Percentiles rank a stretch among this genome's conserved stretches.
Conservation (phyloP, 108 stramenopile genomes). For the Conticribra weissflogii region DNA sequence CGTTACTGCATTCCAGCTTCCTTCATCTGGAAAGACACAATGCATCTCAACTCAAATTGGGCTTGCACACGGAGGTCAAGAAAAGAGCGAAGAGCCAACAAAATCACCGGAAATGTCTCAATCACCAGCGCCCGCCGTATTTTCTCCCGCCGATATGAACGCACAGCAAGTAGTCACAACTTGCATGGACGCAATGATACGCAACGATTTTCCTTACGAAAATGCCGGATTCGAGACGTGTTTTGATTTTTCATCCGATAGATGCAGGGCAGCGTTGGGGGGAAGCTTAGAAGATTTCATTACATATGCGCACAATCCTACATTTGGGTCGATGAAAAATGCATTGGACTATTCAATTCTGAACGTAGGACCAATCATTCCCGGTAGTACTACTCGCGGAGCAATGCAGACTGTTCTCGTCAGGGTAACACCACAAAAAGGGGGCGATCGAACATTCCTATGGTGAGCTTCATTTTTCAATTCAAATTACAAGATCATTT, state of each 20-base stretch:
- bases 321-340: constrained; percentile 71
- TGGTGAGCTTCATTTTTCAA: constrained; percentile 18
- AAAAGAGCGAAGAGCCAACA: neutral
- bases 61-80: too few species aligned
- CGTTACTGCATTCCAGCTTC: too few species aligned
- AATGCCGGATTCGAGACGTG: constrained; percentile 70
- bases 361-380: constrained; percentile 63
- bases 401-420: constrained; percentile 78
- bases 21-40: too few species aligned
- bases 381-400: constrained; percentile 63
- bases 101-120: too few species aligned
- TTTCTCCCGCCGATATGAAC: constrained; percentile 12
- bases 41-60: too few species aligned
- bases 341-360: constrained; percentile 51
- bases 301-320: constrained; percentile 72
- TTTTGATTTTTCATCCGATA: constrained; percentile 73
- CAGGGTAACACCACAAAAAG: constrained; percentile 40
- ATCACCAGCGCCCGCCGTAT: neutral
- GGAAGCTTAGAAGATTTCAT: constrained; percentile 70
- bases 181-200: constrained; percentile 60
- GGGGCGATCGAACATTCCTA: constrained; percentile 27
- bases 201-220: constrained; percentile 43
- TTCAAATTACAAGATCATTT: too few species aligned
- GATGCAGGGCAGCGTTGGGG: constrained; percentile 72
- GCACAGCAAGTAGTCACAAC: constrained; percentile 52